Conservation (phyloP, 805 yeast species). For the Brettanomyces bruxellensis region DNA sequence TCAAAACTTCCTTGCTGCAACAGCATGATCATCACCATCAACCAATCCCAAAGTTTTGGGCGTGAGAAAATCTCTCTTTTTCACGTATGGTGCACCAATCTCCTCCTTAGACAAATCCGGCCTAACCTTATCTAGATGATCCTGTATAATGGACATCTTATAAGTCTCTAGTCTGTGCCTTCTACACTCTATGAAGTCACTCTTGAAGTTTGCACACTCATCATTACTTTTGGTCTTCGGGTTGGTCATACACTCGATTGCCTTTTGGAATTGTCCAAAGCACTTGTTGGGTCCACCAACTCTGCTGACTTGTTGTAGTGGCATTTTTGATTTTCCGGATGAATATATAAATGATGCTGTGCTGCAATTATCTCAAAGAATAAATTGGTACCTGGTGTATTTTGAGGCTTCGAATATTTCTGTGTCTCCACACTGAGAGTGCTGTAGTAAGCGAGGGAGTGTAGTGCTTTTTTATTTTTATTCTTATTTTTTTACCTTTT, state of each 20-base stretch:
- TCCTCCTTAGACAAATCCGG: conserved; percentile 20
- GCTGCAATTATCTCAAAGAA: no score
- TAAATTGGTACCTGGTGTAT: no score
- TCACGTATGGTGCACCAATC: conserved; percentile 30
- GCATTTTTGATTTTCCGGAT: conserved; percentile 11
- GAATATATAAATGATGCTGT: no score
- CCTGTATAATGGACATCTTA: conserved; percentile 25
- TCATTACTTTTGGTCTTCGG: conserved; percentile 20
- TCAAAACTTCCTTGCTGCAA: conserved; percentile 17
- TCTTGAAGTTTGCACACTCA: conserved; percentile 24
- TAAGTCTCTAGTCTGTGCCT: conserved; percentile 28
- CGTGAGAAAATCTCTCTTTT: conserved; percentile 29
- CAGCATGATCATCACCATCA: conserved; percentile 27
- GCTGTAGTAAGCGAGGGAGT: no score
- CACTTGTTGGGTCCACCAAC: conserved; percentile 31
- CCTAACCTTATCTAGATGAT: conserved; percentile 22
- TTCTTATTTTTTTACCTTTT: no score
- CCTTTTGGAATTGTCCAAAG: conserved; percentile 29
- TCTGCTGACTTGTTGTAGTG: conserved; percentile 25
- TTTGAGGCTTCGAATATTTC: no score
- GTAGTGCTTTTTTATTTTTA: no score
- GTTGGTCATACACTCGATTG: conserved; percentile 30
- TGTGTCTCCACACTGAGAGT: no score
- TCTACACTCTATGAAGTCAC: conserved; percentile 30
- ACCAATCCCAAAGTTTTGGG: conserved; percentile 30